These are phyloP conservation scores for Primulina huaijiensis DNA, from an alignment of 257 asterid species.

Conservation along the genomic window DNA sequence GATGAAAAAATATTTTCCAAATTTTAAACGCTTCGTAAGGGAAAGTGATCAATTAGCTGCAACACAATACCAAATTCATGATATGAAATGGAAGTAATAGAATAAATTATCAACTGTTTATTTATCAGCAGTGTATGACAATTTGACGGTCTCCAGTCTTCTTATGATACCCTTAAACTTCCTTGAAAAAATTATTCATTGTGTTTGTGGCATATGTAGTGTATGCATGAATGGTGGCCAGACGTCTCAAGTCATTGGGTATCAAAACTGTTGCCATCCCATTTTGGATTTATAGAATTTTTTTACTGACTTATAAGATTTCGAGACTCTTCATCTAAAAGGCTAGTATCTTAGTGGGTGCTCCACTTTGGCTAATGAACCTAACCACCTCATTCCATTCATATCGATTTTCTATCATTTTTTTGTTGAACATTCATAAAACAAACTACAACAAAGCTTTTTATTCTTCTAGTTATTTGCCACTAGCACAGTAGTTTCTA, in stretches of 20 bases:
- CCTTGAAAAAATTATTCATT: neutral
- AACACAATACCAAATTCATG: too few species aligned
- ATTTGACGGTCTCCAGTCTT: neutral
- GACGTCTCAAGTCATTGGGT: neutral
- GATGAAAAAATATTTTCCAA: neutral
- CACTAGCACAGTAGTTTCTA: neutral
- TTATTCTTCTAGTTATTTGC: neutral
- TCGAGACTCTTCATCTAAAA: neutral
- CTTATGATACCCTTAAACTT: neutral
- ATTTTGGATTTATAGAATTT: neutral
- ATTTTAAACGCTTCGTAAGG: too few species aligned
- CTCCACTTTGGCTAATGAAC: neutral
- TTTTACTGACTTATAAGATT: neutral
- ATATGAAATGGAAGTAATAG: neutral
- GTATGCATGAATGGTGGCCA: slow-evolving; percentile 4
- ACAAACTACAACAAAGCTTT: neutral
- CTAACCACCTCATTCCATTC: neutral
- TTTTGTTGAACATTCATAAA: too few species aligned
- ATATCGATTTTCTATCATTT: neutral
- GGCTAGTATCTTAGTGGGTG: neutral
- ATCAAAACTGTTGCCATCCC: neutral
- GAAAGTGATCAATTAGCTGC: too few species aligned
- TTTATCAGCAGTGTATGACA: neutral
- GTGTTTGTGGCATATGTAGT: neutral
- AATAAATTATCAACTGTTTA: neutral